Percentiles rank a stretch among this genome's conserved stretches.
These are phyloP conservation scores for Pythium rishiriense DNA, from an alignment of 352 stramenopile genomes.

Conservation along the genomic window DNA sequence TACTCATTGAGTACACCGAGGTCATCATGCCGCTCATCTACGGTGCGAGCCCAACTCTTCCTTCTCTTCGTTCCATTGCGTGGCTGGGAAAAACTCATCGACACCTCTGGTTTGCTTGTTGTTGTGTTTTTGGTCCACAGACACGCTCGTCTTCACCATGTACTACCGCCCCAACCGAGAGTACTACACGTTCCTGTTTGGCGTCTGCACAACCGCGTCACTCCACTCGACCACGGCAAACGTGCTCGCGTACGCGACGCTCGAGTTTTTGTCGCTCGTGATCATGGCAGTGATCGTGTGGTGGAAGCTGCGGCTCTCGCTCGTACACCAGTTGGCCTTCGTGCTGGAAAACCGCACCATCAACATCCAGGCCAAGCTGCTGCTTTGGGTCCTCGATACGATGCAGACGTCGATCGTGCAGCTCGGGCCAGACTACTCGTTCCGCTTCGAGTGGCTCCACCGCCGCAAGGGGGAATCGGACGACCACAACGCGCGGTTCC, in stretches of 20 bases:
- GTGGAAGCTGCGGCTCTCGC: constrained; percentile 14
- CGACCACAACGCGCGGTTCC: not conserved
- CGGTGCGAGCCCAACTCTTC: not conserved
- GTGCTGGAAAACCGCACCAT: constrained; percentile 6
- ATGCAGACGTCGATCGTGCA: constrained; percentile 17
- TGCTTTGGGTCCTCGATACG: constrained; percentile 10
- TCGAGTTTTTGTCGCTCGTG: constrained; percentile 11
- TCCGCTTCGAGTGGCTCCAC: constrained; percentile 25
- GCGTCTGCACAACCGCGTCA: not conserved
- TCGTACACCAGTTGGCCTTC: constrained; percentile 22
- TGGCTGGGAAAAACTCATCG: not conserved
- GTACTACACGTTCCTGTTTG: constrained; percentile 30
- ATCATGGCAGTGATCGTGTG: constrained; percentile 4
- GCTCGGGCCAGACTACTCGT: constrained; percentile 20
- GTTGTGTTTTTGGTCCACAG: not conserved
- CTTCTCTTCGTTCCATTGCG: not conserved
- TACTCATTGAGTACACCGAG: constrained; percentile 42
- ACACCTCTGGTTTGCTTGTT: not conserved
- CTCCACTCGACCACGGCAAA: not conserved
- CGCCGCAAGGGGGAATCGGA: not conserved
- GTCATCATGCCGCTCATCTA: constrained; percentile 20
- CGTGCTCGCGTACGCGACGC: constrained; percentile 11
- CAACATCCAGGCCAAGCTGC: constrained; percentile 20
- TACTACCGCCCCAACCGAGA: constrained; percentile 24
- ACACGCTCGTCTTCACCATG: constrained; percentile 25